Base-by-base conservation (phyloP, 2,329 filamentous ascomycete species). In the Cladosporium cucumerinum region DNA sequence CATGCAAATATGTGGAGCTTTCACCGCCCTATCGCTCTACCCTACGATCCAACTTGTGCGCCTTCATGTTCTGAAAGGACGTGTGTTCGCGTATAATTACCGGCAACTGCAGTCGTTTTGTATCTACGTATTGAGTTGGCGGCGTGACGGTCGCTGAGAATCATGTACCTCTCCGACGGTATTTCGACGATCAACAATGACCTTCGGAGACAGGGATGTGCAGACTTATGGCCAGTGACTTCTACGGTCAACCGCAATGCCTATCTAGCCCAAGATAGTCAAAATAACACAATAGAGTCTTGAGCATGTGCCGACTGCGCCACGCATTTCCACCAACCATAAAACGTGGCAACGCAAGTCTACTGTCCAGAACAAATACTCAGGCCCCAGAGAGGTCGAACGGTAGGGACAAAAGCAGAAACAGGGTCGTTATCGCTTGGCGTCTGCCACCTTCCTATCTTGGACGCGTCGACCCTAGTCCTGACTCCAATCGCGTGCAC, bases 401-500 rank as follows among this genome's bases (percentile, higher is more conserved):
- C 10, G 39, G n/a, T n/a, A 16, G 39, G n/a, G n/a, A 46, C 39
- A 2, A 16, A 46, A 46, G n/a, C 39, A 46, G 39, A 21, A 46
- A 54, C 51, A 54, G 51, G 51, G 51, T 28, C 51, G 51, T 54
- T 28, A n/a, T 30, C 26, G 51, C 58, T 61, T 61, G 58, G 46
- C 58, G 46, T n/a, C 28, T 30, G 43, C 49, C 58, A 61, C 58
- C 58, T 61, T 49, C 58, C 58, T 51, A 34, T 34, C 49, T 23
- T n/a, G 58, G 28, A 32, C 58, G 58, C 12, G 10, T 11, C 25
- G 26, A 49, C 32, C 58, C 46, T 30, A 23, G 28, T 32, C 43
- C 25, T 28, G 58, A 61, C 52, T 51, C 58, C 58, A 61, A 61
- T 61, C 58, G 58, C 58, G 28, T 21, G 43, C 26, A 16, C 28